Base-by-base conservation (phyloP, 202 grass and related monocot genomes). In the Hordeum pubiflorum region DNA sequence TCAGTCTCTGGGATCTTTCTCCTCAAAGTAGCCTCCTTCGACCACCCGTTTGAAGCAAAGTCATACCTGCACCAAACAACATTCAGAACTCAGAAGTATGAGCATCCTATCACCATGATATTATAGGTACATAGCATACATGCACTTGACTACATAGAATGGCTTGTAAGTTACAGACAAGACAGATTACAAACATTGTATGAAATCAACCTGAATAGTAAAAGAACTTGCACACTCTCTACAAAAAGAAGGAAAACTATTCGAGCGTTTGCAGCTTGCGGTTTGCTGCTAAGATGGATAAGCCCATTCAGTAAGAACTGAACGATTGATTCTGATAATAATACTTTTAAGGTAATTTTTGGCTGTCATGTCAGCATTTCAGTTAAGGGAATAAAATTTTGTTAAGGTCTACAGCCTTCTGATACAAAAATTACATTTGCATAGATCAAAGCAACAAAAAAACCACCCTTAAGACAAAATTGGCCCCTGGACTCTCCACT, bases 21-120 rank as follows among this genome's bases (percentile, higher is more conserved):
- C 68, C 87, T 91, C 70, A 83, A 76, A 34, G 63, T 87, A 3
- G 85, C 83, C 69, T 92, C 94, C 77, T 81, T 89, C 65, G 56
- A 36, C 94, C 94, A 97, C 58, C 74, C 72, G 59, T 94, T 97
- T 20, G 56, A 81, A 85, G 57, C 56, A 27, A 94, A 94, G 77
- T 90, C 65, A 72, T 94, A 97, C 82, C 91, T 97, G 81, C 81
- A 74, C 46, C 9, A 58, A 68, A 37, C 41, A 78, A 41, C 78
- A 38, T 75, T 52, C 44, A 79, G n/a, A 90, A 62, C 1, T 46
- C 13, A 26, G 14, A 15, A 70, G 20, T 13, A 69, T 4, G 6
- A 75, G 18, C 13, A 55, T 79, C 5, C 44, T 24, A 78, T 34
- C 21, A 33, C 27, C 13, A 26, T 13, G 11, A 0, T 17, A 24